Base-by-base conservation (phyloP, 2,329 filamentous ascomycete species). In the Pestalotiopsis sp. region DNA sequence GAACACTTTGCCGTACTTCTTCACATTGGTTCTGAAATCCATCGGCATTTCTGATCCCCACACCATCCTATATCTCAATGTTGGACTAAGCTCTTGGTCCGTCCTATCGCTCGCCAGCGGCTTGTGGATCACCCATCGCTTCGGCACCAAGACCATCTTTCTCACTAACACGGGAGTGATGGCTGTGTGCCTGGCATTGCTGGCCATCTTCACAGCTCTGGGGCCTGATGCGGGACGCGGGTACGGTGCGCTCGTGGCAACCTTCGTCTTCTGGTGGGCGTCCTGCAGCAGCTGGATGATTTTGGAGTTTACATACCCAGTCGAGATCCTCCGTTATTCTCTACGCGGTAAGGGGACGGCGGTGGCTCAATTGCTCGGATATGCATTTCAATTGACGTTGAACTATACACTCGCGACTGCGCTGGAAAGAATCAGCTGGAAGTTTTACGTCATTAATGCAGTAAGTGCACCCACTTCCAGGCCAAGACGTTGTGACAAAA, bases 221-320 rank as follows among this genome's bases (percentile, higher is more conserved):
- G 56, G 56, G 25, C 25, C 56, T 1, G 20, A 2, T 20, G 14
- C 14, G 23, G 23, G n/a, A 5, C 36, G 65, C 9, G 31, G 36
- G 20, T 27, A 49, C 13, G 31, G 56, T 12, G 52, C 56, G 0
- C 14, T 66, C 3, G 65, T 41, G 1, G 17, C 41, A 4, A 58
- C 20, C n/a, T 66, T 66, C 56, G 14, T 66, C 27, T 66, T 66
- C 20, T 41, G 41, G 52, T 66, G 25, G 25, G 56, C 65, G 2
- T 66, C 65, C 17, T 66, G 56, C 25, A 27, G 52, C 4, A 49
- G 17, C 27, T 66, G 65, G 65, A 66, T 66, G 65, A 66, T 66
- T 17, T 45, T 66, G 13, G 25, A n/a, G 17, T 66, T 60, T 7
- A 45, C 65, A 25, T 66, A 66, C 36, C 65, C 65, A 13, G 12